Evolutionary conservation across 805 yeast species (phyloP), one percentile per base, ranked within the genome.

Genomic region (Yarrowia phangngaensis): DNA sequence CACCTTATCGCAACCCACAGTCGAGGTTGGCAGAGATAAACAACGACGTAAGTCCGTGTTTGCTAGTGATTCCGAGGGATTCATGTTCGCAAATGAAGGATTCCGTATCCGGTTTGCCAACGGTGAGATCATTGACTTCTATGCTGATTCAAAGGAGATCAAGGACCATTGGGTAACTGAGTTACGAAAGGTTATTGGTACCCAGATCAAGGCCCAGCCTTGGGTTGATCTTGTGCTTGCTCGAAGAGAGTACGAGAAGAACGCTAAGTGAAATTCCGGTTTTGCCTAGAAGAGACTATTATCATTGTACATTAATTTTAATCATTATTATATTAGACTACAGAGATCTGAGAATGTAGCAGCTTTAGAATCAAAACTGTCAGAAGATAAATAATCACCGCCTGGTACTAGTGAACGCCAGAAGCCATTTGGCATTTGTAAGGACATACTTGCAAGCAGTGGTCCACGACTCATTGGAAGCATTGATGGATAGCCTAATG

Each of bases 391-490:
- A 40, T 9, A 13, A 5, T 43, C 19, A 35, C 20, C 52, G 23
- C 29, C 27, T 22, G 29, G 55, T 53, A 52, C 81, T 73, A 3
- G 86, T 77, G 60, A 80, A 87, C 4, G 89, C 82, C 50, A 89
- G 66, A 6, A 90, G 72, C 95, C 95, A 90, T 60, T 86, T 87
- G 22, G 79, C 71, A 58, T 90, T 78, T 0, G 92, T 84, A 38
- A 89, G 66, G 9, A 90, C 68, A 59, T 79, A 84, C 58, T 84
- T 82, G 65, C 95, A 88, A 1, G 95, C 90, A 19, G 82, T 76
- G 0, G 96, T 86, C 97, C 97, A 89, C 53, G 83, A 86, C 34
- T 78, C 78, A 60, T 81, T 82, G 0, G 82, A 75, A 3, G 73
- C 66, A 52, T 73, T 70, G 3, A 84, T 74, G 1, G 84, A 76